phyloP scores from a whole-genome alignment of 208 protist genomes.

The Trypanosoma platydactyli region DNA sequence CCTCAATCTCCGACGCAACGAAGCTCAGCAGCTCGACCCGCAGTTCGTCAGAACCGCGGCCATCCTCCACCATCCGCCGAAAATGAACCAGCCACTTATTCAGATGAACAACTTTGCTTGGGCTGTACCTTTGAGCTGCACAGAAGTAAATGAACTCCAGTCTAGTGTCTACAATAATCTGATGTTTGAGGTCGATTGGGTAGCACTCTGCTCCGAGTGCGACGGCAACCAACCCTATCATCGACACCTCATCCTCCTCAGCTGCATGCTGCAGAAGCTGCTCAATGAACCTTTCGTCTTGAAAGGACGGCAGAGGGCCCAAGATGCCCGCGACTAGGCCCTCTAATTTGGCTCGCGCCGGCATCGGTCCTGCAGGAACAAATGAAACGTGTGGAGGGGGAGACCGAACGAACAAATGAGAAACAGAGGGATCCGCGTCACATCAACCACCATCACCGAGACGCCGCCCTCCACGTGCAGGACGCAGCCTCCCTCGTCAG shows the following conservation, averaged over 20 bases:
- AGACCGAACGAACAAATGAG: constrained; percentile 3
- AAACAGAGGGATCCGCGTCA: not conserved
- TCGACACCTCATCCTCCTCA: constrained; percentile 29
- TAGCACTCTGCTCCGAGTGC: constrained; percentile 56
- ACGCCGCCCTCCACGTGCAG: not conserved
- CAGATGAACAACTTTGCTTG: constrained; percentile 66
- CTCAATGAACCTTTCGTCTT: constrained; percentile 47
- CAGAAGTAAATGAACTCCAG: constrained; percentile 71
- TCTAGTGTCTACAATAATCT: constrained; percentile 69
- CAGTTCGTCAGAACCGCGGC: constrained; percentile 13
- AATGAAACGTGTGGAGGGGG: no score
- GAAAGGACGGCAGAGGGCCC: constrained; percentile 20
- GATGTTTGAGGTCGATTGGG: constrained; percentile 58
- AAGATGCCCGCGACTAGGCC: constrained; percentile 9
- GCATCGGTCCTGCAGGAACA: constrained; percentile 21
- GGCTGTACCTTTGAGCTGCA: constrained; percentile 44
- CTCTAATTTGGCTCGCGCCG: constrained; percentile 15
- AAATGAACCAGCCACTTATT: constrained; percentile 40
- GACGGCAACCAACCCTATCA: constrained; percentile 47
- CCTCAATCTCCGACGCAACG: constrained; percentile 49
- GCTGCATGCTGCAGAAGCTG: constrained; percentile 31
- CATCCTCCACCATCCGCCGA: constrained; percentile 27
- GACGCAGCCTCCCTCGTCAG: not conserved
- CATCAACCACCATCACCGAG: not conserved
- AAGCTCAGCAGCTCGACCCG: constrained; percentile 35